These are phyloP conservation scores for Heterobasidion irregulare DNA, from an alignment of 1,284 basidiomycete genomes.

Conservation along the genomic window DNA sequence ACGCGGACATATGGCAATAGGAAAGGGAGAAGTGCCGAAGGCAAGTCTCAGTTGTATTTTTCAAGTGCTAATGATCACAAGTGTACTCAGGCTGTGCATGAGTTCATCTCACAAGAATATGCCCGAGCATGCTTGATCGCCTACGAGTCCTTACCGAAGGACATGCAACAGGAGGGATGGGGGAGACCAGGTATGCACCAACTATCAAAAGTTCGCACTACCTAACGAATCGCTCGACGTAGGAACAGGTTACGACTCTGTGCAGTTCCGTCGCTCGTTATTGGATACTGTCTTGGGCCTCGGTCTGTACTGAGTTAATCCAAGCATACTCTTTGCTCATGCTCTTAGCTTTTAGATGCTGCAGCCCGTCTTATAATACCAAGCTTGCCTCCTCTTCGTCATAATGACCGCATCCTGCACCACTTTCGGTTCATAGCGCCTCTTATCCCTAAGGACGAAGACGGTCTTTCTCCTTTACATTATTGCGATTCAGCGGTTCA, in stretches of 20 bases:
- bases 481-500: constrained; percentile 75
- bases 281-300: constrained; percentile 60
- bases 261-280: constrained; percentile 55
- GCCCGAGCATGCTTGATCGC: constrained; percentile 69
- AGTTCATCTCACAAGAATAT: constrained; percentile 74
- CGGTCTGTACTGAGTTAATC: constrained; percentile 32
- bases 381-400: constrained; percentile 49
- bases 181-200: constrained; percentile 55
- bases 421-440: constrained; percentile 69
- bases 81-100: constrained; percentile 52
- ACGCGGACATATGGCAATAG: constrained; percentile 56
- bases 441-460: constrained; percentile 50
- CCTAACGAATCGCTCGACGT: constrained; percentile 1
- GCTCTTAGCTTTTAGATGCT: too few relatives aligned
- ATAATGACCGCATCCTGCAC: constrained; percentile 62
- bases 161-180: constrained; percentile 73
- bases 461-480: constrained; percentile 56
- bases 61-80: too few relatives aligned
- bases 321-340: not conserved
- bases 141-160: constrained; percentile 69
- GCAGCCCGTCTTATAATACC: constrained; percentile 47
- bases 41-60: constrained; percentile 28
- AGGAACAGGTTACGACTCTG: constrained; percentile 52
- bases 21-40: constrained; percentile 62
- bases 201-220: not conserved